Evolutionary conservation across 2,329 filamentous ascomycete genomes (phyloP), one percentile per base, ranked within the genome.

Genomic region (Neopestalotiopsis rosae): DNA sequence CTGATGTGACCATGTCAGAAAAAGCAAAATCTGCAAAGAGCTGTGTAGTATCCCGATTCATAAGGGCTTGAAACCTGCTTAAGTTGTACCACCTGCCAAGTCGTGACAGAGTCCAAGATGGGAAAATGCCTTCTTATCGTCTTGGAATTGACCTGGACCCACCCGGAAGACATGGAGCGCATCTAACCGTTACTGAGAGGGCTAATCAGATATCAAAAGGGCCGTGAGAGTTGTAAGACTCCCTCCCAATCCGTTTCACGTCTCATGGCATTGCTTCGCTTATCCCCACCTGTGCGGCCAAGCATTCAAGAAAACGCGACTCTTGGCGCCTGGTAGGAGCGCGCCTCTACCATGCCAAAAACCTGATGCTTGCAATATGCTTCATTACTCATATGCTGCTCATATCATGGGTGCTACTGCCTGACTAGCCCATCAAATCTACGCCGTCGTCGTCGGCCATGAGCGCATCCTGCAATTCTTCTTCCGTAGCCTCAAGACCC

Each of bases 401-500:
- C 4, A 17, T 20, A 20, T 20, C 20, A 13, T 34, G 34, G 6
- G 10, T 7, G 24, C 30, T 24, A n/a, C 28, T 30, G 20, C 34
- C 34, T 20, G 30, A 12, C 69, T 66, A 66, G 32, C 17, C 79
- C 77, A 65, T 81, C 82, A 58, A 81, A 77, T 61, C 83, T 14
- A 56, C 59, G 24, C 20, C 59, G 12, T 14, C 59, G 12, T 68
- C 66, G 7, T 40, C 45, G 12, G 40, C 62, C 62, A 85, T 81
- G 61, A 86, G 75, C 1, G 84, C 84, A 72, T 87, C 86, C 61
- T 88, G 82, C 79, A 89, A 86, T 74, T 91, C 89, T 67, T 89
- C 84, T 72, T 90, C 87, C 4, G 86, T 91, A 5, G 88, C 89
- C 74, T 91, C 89, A 68, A 92, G 79, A 1, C 90, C 90, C 34